Evolutionary conservation across 768 basidiomycete genomes (phyloP), one percentile per base, ranked within the genome.

Genomic region (Rhodotorula paludigena): DNA sequence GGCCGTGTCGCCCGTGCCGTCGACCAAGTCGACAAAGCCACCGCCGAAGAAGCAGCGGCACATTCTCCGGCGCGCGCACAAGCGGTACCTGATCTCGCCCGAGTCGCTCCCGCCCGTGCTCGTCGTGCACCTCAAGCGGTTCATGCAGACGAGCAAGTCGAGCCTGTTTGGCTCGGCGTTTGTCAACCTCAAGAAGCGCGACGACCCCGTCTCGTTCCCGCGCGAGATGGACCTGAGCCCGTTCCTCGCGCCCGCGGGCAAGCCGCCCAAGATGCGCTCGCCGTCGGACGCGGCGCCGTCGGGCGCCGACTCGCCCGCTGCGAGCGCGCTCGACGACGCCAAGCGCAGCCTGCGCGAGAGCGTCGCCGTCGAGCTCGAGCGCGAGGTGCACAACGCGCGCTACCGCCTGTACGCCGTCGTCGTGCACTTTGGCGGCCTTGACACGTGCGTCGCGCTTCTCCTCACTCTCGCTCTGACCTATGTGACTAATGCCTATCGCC

Each of bases 71-170:
- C 83, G 89, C 2, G 90, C 91, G 8, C 92, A 90, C 80, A 98
- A 98, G 79, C 89, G 93, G 20, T 98, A 96, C 78, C 86, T 98
- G 66, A 89, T 98, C 77, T 85, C 87, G 23, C 83, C 82, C 0
- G 86, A 89, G 3, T 76, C 78, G 47, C 76, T 79, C 21, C 93
- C 93, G 0, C 90, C 92, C 0, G 83, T 96, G 39, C 84, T 97
- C 63, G 89, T 93, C 57, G 84, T 97, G 66, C 93, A 97, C 74
- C 83, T 96, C 57, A 97, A 97, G 80, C 84, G 93, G 53, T 98
- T 98, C 80, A 90, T 94, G 78, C 92, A 94, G 76, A 82, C 87
- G 14, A 81, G 82, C 47, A 88, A 87, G 79, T 73, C 74, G 12
- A 60, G 66, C 42, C 66, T 76, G 48, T 80, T 79, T 16, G 74